These are phyloP conservation scores for Fraxinus cuspidata DNA, from an alignment of 257 asterid species.

Conservation along the genomic window DNA sequence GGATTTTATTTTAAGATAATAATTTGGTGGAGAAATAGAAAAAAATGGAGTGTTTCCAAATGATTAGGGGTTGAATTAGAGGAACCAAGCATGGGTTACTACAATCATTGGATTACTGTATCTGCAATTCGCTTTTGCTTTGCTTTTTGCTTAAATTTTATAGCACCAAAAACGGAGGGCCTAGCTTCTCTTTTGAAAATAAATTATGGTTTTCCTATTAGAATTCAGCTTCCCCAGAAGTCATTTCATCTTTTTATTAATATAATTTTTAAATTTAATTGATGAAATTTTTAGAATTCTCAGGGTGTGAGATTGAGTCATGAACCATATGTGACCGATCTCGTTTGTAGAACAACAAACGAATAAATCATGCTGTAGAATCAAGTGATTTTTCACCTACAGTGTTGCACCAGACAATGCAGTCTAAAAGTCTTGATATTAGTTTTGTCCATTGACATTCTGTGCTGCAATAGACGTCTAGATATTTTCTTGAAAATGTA, in stretches of 20 bases:
- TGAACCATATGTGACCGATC: conserved; percentile 7
- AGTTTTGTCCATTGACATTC: background rate
- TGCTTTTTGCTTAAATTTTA: conserved; percentile 25
- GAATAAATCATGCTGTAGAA: background rate
- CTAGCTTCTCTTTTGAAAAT: conserved; percentile 9
- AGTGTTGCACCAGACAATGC: conserved; percentile 5
- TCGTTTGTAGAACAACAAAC: background rate
- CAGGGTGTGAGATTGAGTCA: background rate
- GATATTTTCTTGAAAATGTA: background rate
- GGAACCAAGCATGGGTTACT: conserved; percentile 61
- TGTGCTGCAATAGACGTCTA: background rate
- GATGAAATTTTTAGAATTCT: background rate
- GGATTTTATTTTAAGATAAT: conserved; percentile 17
- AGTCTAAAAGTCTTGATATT: background rate
- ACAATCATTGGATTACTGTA: conserved; percentile 52
- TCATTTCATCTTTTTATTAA: too few species aligned
- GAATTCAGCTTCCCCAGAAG: background rate
- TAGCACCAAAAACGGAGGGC: background rate
- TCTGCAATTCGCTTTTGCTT: conserved; percentile 27
- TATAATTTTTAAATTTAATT: too few species aligned
- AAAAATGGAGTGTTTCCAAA: conserved; percentile 25
- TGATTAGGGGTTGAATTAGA: conserved; percentile 64
- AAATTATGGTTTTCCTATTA: conserved; percentile 6
- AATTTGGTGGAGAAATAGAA: conserved; percentile 17
- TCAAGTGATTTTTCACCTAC: background rate